Conservation (phyloP, 441 rosid genomes). For the Iberis amara region DNA sequence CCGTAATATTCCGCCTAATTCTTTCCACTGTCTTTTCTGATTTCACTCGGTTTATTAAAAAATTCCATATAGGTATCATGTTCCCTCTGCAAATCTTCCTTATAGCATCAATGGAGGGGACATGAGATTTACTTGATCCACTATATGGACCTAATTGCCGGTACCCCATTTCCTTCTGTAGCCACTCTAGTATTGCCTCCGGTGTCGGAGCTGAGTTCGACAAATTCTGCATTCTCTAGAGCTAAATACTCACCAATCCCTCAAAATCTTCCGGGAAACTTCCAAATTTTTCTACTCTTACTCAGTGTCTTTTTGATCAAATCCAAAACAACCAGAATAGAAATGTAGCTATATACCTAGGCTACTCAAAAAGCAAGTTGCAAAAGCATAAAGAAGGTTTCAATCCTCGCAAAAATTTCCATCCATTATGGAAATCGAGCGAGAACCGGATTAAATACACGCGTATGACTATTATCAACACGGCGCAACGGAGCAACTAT, state of each 20-base stretch:
- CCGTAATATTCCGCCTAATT: conserved; percentile 65
- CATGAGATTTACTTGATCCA: conserved; percentile 50
- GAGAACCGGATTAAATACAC: too few relatives aligned
- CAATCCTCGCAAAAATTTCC: background rate
- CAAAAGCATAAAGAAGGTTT: background rate
- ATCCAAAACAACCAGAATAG: conserved; percentile 9
- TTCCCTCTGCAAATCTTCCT: conserved; percentile 79
- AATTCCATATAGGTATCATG: conserved; percentile 74
- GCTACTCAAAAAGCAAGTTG: background rate
- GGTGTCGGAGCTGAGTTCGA: conserved; percentile 51
- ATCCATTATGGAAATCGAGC: background rate
- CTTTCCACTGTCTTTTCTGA: conserved; percentile 81
- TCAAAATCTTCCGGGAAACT: conserved; percentile 10
- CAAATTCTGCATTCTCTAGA: conserved; percentile 44
- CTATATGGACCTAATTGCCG: conserved; percentile 67
- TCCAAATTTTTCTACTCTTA: background rate
- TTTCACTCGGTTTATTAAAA: conserved; percentile 60
- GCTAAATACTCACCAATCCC: too few relatives aligned
- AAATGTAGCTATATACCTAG: conserved; percentile 1
- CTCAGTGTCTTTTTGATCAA: background rate
- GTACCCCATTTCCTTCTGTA: conserved; percentile 84
- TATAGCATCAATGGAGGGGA: conserved; percentile 61
- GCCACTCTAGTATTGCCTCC: conserved; percentile 78
- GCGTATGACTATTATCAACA: too few relatives aligned
- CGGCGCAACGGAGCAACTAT: background rate